Evolutionary conservation across 345 rosid genomes (phyloP).

Genomic region (Balakata baccata): DNA sequence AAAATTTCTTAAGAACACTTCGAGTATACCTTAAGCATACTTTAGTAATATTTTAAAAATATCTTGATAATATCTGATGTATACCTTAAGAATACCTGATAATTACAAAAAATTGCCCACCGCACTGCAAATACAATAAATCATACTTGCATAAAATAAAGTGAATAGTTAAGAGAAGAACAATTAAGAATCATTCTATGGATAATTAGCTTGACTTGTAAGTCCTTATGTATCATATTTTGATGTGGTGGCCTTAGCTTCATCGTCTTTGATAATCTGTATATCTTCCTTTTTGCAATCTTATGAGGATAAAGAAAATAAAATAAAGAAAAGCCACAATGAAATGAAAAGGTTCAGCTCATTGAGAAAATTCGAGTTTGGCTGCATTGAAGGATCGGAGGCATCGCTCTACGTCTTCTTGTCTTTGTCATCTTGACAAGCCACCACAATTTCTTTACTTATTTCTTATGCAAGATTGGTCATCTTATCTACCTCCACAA

Average conservation of each 20-base stretch:
- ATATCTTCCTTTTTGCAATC: conserved; percentile 8
- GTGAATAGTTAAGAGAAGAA: no score
- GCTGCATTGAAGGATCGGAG: neutral
- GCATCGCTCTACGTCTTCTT: neutral
- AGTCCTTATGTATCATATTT: conserved; percentile 14
- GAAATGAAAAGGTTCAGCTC: conserved; percentile 52
- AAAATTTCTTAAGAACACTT: no score
- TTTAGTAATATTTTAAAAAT: no score
- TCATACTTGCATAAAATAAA: no score
- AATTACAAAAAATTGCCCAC: no score
- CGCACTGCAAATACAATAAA: no score
- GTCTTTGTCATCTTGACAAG: neutral
- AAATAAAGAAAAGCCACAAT: conserved; percentile 39
- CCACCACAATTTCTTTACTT: neutral
- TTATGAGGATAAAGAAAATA: conserved; percentile 20
- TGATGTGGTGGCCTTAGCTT: conserved; percentile 21
- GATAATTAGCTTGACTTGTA: no score
- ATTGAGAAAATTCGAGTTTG: conserved; percentile 28
- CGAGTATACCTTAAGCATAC: no score
- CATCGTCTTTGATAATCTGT: conserved; percentile 14
- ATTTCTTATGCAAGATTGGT: conserved; percentile 1
- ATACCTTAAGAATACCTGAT: no score
- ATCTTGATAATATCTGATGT: no score
- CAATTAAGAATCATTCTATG: no score
- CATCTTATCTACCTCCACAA: conserved; percentile 1